A percentile compares a stretch with the other conserved stretches of the same genome.
Conservation (phyloP, 1,139 yeast species). For the Candida sp. region DNA sequence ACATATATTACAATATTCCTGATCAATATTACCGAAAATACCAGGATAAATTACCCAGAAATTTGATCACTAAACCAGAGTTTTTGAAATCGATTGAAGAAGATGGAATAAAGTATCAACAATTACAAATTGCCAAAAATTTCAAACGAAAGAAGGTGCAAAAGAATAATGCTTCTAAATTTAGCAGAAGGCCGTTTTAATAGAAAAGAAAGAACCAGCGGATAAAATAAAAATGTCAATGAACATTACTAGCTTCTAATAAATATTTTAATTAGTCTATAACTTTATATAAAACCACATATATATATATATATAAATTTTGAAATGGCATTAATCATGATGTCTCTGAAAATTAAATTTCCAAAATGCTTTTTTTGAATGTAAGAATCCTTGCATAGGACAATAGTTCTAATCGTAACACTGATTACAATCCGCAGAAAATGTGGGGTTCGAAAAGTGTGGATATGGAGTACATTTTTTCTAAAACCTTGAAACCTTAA, state of each 20-base stretch:
- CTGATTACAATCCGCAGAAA: no score
- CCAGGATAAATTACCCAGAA: constrained; percentile 14
- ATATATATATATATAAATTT: not conserved
- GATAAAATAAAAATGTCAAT: no score
- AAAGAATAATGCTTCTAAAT: not conserved
- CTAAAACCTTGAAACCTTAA: no score
- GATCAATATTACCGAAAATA: constrained; percentile 14
- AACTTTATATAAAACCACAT: not conserved
- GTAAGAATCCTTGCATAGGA: no score
- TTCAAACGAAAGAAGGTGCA: constrained; percentile 1
- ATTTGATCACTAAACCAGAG: constrained; percentile 15
- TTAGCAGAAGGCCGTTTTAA: not conserved
- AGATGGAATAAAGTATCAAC: constrained; percentile 14
- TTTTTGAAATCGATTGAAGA: constrained; percentile 16
- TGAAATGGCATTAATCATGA: not conserved
- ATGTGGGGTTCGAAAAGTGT: no score
- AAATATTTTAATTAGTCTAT: not conserved
- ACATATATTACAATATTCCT: constrained; percentile 58
- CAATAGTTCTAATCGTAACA: no score
- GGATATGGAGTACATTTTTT: no score
- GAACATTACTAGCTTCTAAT: not conserved
- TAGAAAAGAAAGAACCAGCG: not conserved
- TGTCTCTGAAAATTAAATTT: not conserved
- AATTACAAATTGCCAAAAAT: constrained; percentile 5
- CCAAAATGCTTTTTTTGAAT: no score